These are phyloP conservation scores for Dianthus caryophyllus DNA, from an alignment of 148 eudicot species.

Conservation along the genomic window DNA sequence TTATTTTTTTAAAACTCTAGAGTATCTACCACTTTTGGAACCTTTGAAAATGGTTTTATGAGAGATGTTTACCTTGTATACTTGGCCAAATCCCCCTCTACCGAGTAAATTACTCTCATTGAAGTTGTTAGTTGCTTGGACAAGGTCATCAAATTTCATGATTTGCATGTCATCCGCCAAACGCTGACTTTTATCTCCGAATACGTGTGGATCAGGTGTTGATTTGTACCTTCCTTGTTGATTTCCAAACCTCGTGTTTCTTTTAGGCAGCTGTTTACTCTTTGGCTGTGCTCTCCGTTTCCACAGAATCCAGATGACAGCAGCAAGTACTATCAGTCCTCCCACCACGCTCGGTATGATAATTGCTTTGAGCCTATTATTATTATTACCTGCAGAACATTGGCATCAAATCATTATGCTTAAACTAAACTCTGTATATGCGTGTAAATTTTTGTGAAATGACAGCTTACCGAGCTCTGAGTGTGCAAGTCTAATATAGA, in stretches of 20 bases:
- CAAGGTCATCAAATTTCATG: slow-evolving; percentile 26
- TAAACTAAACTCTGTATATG: no score
- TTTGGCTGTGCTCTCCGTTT: slow-evolving; percentile 25
- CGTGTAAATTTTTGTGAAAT: background rate
- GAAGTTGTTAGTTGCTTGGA: slow-evolving; percentile 38
- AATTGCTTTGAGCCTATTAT: slow-evolving; percentile 8
- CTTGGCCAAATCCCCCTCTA: slow-evolving; percentile 49
- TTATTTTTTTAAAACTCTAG: no score
- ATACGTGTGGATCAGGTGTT: slow-evolving; percentile 7
- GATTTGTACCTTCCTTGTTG: slow-evolving; percentile 8
- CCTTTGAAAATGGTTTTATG: no score
- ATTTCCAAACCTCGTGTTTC: background rate
- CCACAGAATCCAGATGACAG: slow-evolving; percentile 22
- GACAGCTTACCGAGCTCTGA: slow-evolving; percentile 39
- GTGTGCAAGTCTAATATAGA: slow-evolving; percentile 33
- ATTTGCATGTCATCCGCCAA: slow-evolving; percentile 31
- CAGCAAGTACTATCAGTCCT: slow-evolving; percentile 15
- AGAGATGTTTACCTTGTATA: slow-evolving; percentile 35
- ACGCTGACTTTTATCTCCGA: slow-evolving; percentile 22
- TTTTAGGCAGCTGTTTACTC: slow-evolving; percentile 2
- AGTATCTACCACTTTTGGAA: no score
- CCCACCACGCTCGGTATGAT: slow-evolving; percentile 18
- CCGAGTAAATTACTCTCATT: slow-evolving; percentile 39
- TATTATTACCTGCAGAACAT: slow-evolving; percentile 18
- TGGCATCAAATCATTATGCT: no score